phyloP scores from a whole-genome alignment of 495 filamentous ascomycete genomes.

The Apiosordaria backusii region DNA sequence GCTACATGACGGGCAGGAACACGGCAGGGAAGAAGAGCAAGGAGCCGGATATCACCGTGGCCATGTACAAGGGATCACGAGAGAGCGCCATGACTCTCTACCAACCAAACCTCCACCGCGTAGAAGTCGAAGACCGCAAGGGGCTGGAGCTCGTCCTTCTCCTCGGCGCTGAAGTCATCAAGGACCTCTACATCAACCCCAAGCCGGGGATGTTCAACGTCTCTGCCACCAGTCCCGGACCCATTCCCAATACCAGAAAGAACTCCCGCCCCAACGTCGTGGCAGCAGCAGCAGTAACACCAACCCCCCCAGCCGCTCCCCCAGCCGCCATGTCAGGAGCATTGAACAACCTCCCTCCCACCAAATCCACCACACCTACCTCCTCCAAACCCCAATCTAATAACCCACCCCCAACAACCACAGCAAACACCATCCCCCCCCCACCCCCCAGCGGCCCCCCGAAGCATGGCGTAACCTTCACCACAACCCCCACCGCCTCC shows the following conservation, averaged over 20 bases:
- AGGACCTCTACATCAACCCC: slow-evolving; percentile 74
- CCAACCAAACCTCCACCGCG: slow-evolving; percentile 83
- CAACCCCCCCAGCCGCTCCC: background rate
- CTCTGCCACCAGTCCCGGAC: slow-evolving; percentile 35
- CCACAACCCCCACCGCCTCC: slow-evolving; percentile 54
- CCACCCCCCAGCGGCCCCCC: slow-evolving; percentile 18
- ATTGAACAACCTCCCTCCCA: slow-evolving; percentile 9
- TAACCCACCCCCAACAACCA: slow-evolving; percentile 17
- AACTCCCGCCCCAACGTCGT: slow-evolving; percentile 40
- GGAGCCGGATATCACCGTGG: slow-evolving; percentile 92
- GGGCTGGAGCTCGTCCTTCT: slow-evolving; percentile 85
- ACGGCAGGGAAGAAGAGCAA: slow-evolving; percentile 68
- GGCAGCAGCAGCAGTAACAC: slow-evolving; percentile 8
- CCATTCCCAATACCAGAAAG: slow-evolving; percentile 35
- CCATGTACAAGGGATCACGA: slow-evolving; percentile 61
- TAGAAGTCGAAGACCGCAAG: slow-evolving; percentile 93
- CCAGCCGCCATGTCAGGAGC: slow-evolving; percentile 35
- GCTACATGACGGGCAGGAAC: slow-evolving; percentile 72
- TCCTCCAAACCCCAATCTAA: background rate
- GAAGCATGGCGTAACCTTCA: slow-evolving; percentile 17
- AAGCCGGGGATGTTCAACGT: slow-evolving; percentile 77
- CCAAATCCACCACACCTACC: background rate
- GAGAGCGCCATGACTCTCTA: slow-evolving; percentile 69
- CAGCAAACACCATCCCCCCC: slow-evolving; percentile 28
- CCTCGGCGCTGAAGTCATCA: slow-evolving; percentile 78